phyloP scores from a whole-genome alignment of 768 basidiomycete genomes.

The Phylloporus sp. region DNA sequence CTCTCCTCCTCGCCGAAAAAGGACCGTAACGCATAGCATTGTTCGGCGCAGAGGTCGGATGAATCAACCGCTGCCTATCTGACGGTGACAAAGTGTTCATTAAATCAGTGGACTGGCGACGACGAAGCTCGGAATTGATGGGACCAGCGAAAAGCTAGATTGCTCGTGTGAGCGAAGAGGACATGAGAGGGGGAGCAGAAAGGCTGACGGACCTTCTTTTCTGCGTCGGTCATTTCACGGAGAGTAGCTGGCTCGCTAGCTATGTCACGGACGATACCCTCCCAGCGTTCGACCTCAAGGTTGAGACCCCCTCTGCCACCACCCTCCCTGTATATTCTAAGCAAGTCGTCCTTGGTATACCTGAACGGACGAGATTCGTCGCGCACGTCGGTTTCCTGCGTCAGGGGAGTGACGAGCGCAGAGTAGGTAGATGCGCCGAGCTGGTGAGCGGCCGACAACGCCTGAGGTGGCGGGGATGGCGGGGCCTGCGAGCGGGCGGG shows the following conservation, averaged over 20 bases:
- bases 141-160: constrained; percentile 70
- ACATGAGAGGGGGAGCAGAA: constrained; percentile 6
- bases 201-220: constrained; percentile 72
- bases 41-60: constrained; percentile 43
- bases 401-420: constrained; percentile 48
- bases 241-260: constrained; percentile 69
- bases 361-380: constrained; percentile 77
- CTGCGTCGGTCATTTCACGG: constrained; percentile 75
- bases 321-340: constrained; percentile 79
- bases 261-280: constrained; percentile 79
- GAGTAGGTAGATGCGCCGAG: constrained; percentile 68
- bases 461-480: constrained; percentile 56
- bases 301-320: constrained; percentile 70
- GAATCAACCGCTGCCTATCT: constrained; percentile 58
- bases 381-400: constrained; percentile 49
- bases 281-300: constrained; percentile 85
- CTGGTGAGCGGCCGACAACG: constrained; percentile 39
- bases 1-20: constrained; percentile 57
- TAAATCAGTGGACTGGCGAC: constrained; percentile 76
- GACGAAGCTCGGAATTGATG: constrained; percentile 84
- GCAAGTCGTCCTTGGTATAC: constrained; percentile 82
- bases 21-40: constrained; percentile 63
- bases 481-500: constrained; percentile 50
- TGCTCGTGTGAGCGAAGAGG: constrained; percentile 27
- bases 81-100: constrained; percentile 56